A percentile compares a stretch with the other conserved stretches of the same genome.
These are phyloP conservation scores for Beta vulgaris DNA, from an alignment of 148 eudicot species.

Conservation along the genomic window DNA sequence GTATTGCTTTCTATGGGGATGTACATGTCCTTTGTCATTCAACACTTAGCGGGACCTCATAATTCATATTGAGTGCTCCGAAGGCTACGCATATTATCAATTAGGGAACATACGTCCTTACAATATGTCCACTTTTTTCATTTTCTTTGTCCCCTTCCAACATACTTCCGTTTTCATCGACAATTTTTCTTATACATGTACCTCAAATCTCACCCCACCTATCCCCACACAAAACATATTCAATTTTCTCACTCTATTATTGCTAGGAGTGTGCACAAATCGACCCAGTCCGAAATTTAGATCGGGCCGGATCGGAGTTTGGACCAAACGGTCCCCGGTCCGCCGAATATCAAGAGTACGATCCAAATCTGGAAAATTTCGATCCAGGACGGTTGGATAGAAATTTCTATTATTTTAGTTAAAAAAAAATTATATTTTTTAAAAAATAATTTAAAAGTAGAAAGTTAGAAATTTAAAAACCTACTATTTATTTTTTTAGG, in stretches of 20 bases:
- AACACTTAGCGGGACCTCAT: slow-evolving; percentile 4
- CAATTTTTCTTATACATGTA: background rate
- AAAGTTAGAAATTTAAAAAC: too few relatives aligned
- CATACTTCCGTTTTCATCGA: background rate
- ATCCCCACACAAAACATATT: background rate
- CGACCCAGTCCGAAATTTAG: too few relatives aligned
- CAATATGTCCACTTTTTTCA: background rate
- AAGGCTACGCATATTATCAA: background rate
- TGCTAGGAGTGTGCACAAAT: background rate
- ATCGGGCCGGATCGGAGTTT: too few relatives aligned
- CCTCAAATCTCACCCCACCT: background rate
- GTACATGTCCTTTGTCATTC: background rate
- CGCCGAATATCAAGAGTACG: too few relatives aligned
- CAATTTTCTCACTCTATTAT: background rate
- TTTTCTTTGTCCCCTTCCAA: background rate
- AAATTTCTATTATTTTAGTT: too few relatives aligned
- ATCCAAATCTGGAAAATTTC: too few relatives aligned
- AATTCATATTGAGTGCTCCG: slow-evolving; percentile 6
- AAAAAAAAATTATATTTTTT: too few relatives aligned
- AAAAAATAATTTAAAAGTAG: too few relatives aligned
- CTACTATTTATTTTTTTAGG: too few relatives aligned
- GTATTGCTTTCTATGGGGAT: too few relatives aligned
- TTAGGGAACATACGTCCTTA: background rate
- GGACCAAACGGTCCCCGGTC: too few relatives aligned
- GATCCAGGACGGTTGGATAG: too few relatives aligned